phyloP scores from a whole-genome alignment of 371 early-diverging fungal genomes.

The Umbelopsis sp. region DNA sequence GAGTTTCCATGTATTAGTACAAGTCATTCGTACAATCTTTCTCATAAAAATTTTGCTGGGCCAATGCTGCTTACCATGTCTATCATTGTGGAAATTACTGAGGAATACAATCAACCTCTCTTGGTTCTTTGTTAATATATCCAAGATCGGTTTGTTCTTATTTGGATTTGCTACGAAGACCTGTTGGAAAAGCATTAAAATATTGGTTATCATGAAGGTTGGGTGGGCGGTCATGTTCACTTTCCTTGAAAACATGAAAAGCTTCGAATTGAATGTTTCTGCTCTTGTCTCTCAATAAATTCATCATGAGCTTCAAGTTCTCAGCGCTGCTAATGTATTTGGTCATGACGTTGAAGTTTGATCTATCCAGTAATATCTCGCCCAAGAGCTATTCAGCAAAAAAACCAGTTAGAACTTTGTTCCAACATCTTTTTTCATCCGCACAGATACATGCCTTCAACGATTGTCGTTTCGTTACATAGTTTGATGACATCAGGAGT shows the following conservation, averaged over 20 bases:
- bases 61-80: slow-evolving; percentile 67
- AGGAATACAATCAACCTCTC: slow-evolving; percentile 89
- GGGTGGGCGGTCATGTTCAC: neutral
- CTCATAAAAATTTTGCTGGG: neutral
- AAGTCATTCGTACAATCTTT: neutral
- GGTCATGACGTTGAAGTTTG: slow-evolving; percentile 95
- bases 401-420: neutral
- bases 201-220: neutral
- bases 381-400: slow-evolving; percentile 80
- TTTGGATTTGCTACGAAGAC: slow-evolving; percentile 98
- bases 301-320: slow-evolving; percentile 98
- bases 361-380: slow-evolving; percentile 94
- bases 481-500: slow-evolving; percentile 88
- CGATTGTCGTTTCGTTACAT: slow-evolving; percentile 97
- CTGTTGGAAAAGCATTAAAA: slow-evolving; percentile 38
- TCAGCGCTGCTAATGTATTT: slow-evolving; percentile 90
- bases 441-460: slow-evolving; percentile 75
- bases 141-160: slow-evolving; percentile 90
- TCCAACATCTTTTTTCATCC: neutral
- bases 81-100: slow-evolving; percentile 91
- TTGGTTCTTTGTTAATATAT: slow-evolving; percentile 91
- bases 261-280: slow-evolving; percentile 99
- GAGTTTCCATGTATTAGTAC: neutral
- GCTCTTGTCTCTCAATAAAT: slow-evolving; percentile 89
- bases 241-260: slow-evolving; percentile 97